Evolutionary conservation across 148 eudicot species (phyloP), one percentile per base, ranked within the genome.

Genomic region (Limonium bicolor): DNA sequence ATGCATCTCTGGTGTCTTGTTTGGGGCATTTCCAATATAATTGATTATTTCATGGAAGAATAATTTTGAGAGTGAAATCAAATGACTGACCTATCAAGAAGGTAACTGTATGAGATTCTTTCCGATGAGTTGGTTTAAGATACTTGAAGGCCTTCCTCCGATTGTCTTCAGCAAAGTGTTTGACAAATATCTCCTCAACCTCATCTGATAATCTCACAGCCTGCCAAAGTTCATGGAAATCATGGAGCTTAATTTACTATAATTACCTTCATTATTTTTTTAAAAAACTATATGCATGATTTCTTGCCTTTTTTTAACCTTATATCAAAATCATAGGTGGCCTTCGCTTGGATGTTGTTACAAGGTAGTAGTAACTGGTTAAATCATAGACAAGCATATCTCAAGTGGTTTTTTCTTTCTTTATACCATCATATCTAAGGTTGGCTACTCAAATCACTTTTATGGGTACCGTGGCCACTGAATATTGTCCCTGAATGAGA

Each of bases 1-100:
- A n/a, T n/a, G n/a, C n/a, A n/a, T n/a, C n/a, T n/a, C n/a, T n/a
- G n/a, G n/a, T n/a, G n/a, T n/a, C n/a, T n/a, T n/a, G n/a, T n/a
- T n/a, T n/a, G n/a, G n/a, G n/a, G n/a, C n/a, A n/a, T n/a, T n/a
- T n/a, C n/a, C n/a, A n/a, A n/a, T n/a, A n/a, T n/a, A n/a, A n/a
- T n/a, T n/a, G n/a, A n/a, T n/a, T n/a, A n/a, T n/a, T n/a, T n/a
- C n/a, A n/a, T n/a, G n/a, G n/a, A n/a, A n/a, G n/a, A n/a, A n/a
- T n/a, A n/a, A n/a, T n/a, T n/a, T n/a, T n/a, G n/a, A n/a, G n/a
- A n/a, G n/a, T n/a, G n/a, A n/a, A n/a, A n/a, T n/a, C n/a, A n/a
- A n/a, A n/a, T n/a, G n/a, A n/a, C 84, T 73, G 50, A 90, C 95
- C 99, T 29, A 78, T 85, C 56, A 90, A 90, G 68, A 85, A 90